A percentile compares a stretch with the other conserved stretches of the same genome.
Evolutionary conservation across 208 protist species (phyloP).

Genomic region (Phytomonas sp.): DNA sequence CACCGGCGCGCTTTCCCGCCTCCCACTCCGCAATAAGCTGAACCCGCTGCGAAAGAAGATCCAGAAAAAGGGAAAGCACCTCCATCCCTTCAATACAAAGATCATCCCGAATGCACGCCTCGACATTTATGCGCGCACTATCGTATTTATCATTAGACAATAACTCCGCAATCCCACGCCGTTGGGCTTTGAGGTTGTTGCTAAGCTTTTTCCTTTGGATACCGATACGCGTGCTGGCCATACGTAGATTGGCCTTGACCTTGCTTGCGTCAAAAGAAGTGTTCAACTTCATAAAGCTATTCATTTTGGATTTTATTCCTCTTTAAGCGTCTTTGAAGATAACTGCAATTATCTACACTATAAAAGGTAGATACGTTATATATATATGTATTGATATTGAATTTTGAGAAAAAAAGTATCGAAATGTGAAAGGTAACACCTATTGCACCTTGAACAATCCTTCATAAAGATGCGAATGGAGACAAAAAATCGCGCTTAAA

Average conservation of each 20-base stretch:
- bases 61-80: constrained; percentile 76
- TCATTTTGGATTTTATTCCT: neutral
- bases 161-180: constrained; percentile 72
- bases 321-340: constrained; percentile 2
- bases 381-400: constrained; percentile 6
- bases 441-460: constrained; percentile 1
- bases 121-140: constrained; percentile 80
- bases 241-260: constrained; percentile 70
- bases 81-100: constrained; percentile 83
- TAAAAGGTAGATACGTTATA: neutral
- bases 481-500: neutral
- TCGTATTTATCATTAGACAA: constrained; percentile 87
- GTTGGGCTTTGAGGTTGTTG: constrained; percentile 84
- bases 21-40: constrained; percentile 76
- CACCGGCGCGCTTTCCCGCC: constrained; percentile 37
- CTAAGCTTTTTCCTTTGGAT: constrained; percentile 86
- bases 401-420: neutral
- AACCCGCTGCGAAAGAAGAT: constrained; percentile 73
- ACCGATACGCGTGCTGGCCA: constrained; percentile 75
- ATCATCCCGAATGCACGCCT: constrained; percentile 83
- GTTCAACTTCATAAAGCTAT: neutral
- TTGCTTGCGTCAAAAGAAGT: constrained; percentile 51
- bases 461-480: neutral
- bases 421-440: constrained; percentile 6
- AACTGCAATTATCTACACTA: neutral